Conservation (phyloP, 345 rosid genomes). For the Hypericum perforatum region DNA sequence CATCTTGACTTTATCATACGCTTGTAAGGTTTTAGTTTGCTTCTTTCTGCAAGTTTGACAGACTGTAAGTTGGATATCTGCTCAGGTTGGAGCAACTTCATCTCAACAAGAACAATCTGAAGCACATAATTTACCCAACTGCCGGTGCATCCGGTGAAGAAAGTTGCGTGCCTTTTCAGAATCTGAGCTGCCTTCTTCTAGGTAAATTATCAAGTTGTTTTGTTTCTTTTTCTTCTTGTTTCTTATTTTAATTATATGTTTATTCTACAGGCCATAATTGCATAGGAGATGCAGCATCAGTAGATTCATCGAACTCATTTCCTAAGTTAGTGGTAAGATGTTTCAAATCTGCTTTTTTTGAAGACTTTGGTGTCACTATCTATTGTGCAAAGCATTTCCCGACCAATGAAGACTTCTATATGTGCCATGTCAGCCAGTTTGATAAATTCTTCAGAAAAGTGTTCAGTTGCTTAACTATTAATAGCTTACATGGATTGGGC, state of each 20-base stretch:
- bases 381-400: too few species aligned
- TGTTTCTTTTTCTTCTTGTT: constrained; percentile 6
- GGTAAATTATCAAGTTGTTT: constrained; percentile 32
- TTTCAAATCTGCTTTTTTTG: neutral
- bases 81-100: constrained; percentile 83
- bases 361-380: too few species aligned
- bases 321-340: constrained; percentile 63
- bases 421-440: too few species aligned
- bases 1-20: constrained; percentile 1
- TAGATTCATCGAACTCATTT: constrained; percentile 58
- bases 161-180: constrained; percentile 48
- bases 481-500: too few species aligned
- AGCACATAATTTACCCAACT: constrained; percentile 41
- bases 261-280: constrained; percentile 54
- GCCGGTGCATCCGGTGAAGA: constrained; percentile 23
- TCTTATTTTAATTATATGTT: constrained; percentile 1
- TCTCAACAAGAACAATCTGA: constrained; percentile 70
- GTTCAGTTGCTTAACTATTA: too few species aligned
- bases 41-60: neutral
- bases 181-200: constrained; percentile 64
- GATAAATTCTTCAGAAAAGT: too few species aligned
- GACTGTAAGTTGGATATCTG: constrained; percentile 6
- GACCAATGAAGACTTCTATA: too few species aligned
- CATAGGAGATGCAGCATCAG: constrained; percentile 49
- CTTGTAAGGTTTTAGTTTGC: neutral